Evolutionary conservation across 768 basidiomycete species (phyloP).

Genomic region (Rhodotorula sphaerocarpa): DNA sequence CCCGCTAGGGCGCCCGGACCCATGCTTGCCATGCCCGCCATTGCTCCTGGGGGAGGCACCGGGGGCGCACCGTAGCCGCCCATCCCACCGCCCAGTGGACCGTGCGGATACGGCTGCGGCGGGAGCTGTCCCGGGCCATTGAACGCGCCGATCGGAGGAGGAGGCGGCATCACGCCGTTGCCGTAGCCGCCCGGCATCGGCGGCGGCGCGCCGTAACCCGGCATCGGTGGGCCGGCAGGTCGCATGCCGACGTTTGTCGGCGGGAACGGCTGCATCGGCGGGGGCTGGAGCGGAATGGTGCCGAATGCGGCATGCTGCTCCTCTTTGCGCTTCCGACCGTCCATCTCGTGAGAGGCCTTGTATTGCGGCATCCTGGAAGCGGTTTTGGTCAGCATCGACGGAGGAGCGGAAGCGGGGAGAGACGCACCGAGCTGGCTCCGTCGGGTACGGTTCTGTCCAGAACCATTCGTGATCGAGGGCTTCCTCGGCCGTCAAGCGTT

Average conservation of each 20-base stretch:
- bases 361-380: conserved; percentile 31
- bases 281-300: background rate
- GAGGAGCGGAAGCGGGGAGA: background rate
- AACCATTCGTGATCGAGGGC: conserved; percentile 92
- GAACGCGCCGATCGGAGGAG: background rate
- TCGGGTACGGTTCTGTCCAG: conserved; percentile 64
- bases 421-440: conserved; percentile 14
- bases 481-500: conserved; percentile 71
- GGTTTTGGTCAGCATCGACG: background rate
- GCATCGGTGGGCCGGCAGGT: background rate
- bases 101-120: background rate
- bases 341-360: conserved; percentile 36
- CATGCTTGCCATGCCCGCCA: too few species aligned
- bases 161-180: background rate
- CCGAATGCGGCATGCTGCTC: conserved; percentile 17
- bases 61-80: background rate
- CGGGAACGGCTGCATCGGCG: background rate
- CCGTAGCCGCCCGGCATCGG: background rate
- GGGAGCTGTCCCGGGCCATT: background rate
- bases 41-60: too few species aligned
- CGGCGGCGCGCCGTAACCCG: background rate
- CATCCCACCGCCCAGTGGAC: background rate
- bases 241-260: background rate
- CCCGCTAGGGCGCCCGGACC: too few species aligned
- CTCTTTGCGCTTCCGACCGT: conserved; percentile 17